Conservation (phyloP, 2,329 filamentous ascomycete species). For the Nemania sp. region DNA sequence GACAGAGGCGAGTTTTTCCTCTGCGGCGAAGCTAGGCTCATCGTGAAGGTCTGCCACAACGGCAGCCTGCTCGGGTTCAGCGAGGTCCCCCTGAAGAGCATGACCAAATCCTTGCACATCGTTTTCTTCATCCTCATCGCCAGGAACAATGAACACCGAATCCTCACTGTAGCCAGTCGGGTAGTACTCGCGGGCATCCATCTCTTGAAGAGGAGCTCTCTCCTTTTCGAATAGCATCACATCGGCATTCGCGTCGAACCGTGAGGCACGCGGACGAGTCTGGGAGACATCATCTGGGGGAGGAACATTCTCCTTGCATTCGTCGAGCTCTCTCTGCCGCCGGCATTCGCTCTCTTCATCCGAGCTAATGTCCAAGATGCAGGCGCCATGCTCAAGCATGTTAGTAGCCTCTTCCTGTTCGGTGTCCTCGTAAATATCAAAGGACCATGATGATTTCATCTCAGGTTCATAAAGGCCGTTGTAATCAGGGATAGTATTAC, state of each 20-base stretch:
- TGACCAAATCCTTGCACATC: constrained; percentile 21
- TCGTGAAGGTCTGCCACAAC: neutral
- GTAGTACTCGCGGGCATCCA: constrained; percentile 70
- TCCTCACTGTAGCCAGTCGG: constrained; percentile 65
- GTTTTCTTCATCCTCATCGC: constrained; percentile 55
- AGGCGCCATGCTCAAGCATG: constrained; percentile 87
- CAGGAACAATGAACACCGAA: constrained; percentile 64
- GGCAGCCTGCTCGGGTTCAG: constrained; percentile 19
- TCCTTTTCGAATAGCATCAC: constrained; percentile 66
- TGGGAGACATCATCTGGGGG: constrained; percentile 68
- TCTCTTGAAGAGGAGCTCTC: constrained; percentile 67
- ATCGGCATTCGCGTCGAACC: constrained; percentile 44
- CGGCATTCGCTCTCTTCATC: constrained; percentile 73
- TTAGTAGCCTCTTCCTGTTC: constrained; percentile 90
- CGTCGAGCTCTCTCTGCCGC: constrained; percentile 53
- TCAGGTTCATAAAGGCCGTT: constrained; percentile 50
- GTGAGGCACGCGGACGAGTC: constrained; percentile 44
- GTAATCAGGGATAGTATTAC: constrained; percentile 71
- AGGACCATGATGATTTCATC: constrained; percentile 75
- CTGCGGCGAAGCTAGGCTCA: neutral
- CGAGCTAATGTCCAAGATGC: constrained; percentile 83
- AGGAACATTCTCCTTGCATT: constrained; percentile 90
- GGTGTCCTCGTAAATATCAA: constrained; percentile 92
- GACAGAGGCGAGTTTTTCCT: constrained; percentile 34
- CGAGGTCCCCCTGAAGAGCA: constrained; percentile 34